Evolutionary conservation across 2,329 filamentous ascomycete genomes (phyloP).

Genomic region (Xylariaceae sp.): DNA sequence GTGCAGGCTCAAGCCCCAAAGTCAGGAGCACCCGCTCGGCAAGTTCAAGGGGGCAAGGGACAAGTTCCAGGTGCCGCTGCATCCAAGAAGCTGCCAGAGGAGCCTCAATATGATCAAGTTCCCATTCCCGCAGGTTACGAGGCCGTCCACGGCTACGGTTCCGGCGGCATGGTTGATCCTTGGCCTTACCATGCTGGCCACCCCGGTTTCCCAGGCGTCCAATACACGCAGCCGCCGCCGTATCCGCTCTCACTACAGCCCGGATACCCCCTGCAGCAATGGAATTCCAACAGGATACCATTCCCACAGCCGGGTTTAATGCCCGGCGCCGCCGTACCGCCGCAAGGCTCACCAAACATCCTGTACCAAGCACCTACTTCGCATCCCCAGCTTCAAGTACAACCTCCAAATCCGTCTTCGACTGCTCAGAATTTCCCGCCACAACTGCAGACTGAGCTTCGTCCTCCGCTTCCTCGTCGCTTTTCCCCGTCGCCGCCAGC

Average conservation of each 20-base stretch:
- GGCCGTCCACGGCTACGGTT: conserved; percentile 34
- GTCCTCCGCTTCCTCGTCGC: conserved; percentile 9
- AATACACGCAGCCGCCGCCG: conserved; percentile 21
- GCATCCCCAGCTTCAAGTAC: conserved; percentile 1
- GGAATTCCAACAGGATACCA: conserved; percentile 25
- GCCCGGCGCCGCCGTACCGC: conserved; percentile 6
- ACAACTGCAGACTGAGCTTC: conserved; percentile 7
- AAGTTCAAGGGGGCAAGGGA: conserved; percentile 21
- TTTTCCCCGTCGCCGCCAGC: conserved; percentile 2
- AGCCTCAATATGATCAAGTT: conserved; percentile 32
- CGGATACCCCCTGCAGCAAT: conserved; percentile 21
- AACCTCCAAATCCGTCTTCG: conserved; percentile 2
- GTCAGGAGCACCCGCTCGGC: conserved; percentile 19
- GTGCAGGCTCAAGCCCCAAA: conserved; percentile 17
- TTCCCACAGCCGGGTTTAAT: conserved; percentile 10
- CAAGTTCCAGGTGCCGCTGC: conserved; percentile 15
- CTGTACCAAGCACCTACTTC: conserved; percentile 7
- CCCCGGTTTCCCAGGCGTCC: conserved; percentile 15
- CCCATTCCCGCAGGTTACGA: conserved; percentile 34
- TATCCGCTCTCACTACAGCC: conserved; percentile 16
- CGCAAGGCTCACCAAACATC: conserved; percentile 14
- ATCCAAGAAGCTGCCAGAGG: conserved; percentile 16
- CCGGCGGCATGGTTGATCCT: conserved; percentile 24
- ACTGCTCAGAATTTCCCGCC: conserved; percentile 2
- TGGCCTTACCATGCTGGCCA: conserved; percentile 32